phyloP scores from a whole-genome alignment of 129 eudicot species.

The Logfia minima region DNA sequence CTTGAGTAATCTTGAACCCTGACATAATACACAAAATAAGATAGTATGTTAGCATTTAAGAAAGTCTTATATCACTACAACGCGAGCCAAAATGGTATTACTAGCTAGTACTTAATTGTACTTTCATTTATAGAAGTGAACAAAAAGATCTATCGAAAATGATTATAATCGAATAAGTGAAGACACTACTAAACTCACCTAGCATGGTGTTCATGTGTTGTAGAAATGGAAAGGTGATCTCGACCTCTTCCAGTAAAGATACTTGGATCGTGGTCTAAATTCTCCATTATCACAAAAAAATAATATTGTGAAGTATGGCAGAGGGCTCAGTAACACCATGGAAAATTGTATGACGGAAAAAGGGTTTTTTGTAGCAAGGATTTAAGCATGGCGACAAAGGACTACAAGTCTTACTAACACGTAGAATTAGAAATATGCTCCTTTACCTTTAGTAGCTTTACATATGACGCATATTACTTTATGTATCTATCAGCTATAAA shows the following conservation, averaged over 20 bases:
- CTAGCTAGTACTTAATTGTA: too few species aligned
- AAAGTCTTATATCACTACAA: neutral
- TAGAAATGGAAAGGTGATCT: neutral
- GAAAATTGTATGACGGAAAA: neutral
- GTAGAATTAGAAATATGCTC: too few species aligned
- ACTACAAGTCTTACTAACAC: too few species aligned
- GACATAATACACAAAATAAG: neutral
- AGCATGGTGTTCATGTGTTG: neutral
- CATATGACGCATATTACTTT: too few species aligned
- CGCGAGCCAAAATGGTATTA: too few species aligned
- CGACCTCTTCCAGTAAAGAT: neutral
- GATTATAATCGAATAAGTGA: too few species aligned
- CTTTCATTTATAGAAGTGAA: too few species aligned
- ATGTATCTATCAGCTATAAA: too few species aligned
- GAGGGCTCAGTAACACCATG: neutral
- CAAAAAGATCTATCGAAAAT: too few species aligned
- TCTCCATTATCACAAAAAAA: neutral
- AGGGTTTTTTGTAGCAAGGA: neutral
- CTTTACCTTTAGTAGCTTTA: too few species aligned
- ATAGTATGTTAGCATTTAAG: neutral
- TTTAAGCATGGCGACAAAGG: neutral
- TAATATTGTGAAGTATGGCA: neutral
- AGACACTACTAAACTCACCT: neutral
- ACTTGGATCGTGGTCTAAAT: neutral
- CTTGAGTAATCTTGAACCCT: neutral